These are phyloP conservation scores for Phaffia australis DNA, from an alignment of 768 basidiomycete species.

Conservation along the genomic window DNA sequence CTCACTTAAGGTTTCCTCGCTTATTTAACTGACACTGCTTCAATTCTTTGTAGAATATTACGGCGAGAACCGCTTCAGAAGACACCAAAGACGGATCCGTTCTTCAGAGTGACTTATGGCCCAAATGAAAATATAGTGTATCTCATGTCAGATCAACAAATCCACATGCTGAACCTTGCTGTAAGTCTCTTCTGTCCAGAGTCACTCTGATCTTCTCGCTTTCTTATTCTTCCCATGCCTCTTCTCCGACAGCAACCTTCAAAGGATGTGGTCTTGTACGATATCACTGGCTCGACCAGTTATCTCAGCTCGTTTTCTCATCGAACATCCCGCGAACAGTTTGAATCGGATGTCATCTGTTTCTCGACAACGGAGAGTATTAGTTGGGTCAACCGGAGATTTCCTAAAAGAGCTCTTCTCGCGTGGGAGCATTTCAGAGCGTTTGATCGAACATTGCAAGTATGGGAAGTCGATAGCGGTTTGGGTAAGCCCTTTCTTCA, in stretches of 20 bases:
- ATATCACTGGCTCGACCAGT: constrained; percentile 7
- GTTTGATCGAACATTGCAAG: constrained; percentile 14
- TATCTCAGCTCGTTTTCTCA: constrained; percentile 14
- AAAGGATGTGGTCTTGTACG: not conserved
- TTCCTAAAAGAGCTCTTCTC: constrained; percentile 18
- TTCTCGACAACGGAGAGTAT: constrained; percentile 19
- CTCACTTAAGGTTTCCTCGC: not conserved
- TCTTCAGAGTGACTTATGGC: constrained; percentile 18
- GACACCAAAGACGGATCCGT: not conserved
- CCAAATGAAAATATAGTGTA: not conserved
- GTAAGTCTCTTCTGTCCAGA: not conserved
- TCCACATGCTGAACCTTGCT: constrained; percentile 3
- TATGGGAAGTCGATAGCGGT: not conserved
- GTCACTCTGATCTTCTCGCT: not conserved
- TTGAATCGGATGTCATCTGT: constrained; percentile 6
- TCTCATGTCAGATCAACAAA: constrained; percentile 3
- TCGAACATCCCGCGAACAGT: constrained; percentile 2
- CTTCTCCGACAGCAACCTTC: not conserved
- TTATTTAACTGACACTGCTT: not conserved
- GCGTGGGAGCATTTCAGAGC: constrained; percentile 19
- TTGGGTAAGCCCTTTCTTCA: not conserved
- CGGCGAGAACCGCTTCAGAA: no score
- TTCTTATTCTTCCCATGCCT: not conserved
- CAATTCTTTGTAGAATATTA: no score
- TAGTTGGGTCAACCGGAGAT: constrained; percentile 17